Base-by-base conservation (phyloP, 2,329 filamentous ascomycete species). In the Sporothrix mexicana region DNA sequence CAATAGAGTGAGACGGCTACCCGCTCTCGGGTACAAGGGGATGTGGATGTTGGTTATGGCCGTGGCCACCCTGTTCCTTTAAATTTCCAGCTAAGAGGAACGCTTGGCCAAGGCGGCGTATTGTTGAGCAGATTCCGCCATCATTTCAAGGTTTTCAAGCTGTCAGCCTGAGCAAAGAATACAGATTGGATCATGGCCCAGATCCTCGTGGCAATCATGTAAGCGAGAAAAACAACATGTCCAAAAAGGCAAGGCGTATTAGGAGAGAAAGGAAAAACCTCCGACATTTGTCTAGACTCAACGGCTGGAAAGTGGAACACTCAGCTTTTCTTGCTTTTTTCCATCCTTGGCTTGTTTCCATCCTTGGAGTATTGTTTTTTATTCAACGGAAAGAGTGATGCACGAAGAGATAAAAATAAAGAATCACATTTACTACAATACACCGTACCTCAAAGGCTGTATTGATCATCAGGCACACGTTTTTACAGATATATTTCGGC, bases 201-300 rank as follows among this genome's bases (percentile, higher is more conserved):
- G n/a, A 53, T 20, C 51, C n/a, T 53, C 51, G 20, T 53, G 51
- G 51, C 51, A 53, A 36, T 20, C n/a, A 5, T 53, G n/a, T 53
- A 23, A 53, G 51, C 51, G n/a, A 53, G 51, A 6, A 6, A 13
- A 20, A 23, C 9, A 20, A 20, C 10, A 53, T 51, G 12, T 6
- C 6, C 15, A 17, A 17, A 51, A 17, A 51, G 15, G n/a, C 15
- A n/a, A 51, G n/a, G 49, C 12, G 45, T 25, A 55, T 55, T 25
- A 25, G 53, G 20, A 55, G 53, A 57, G 17, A 20, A 17, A 30
- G 23, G 13, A 57, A 5, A 53, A 53, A 23, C 30, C 23, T 15
- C 55, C 55, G 23, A 57, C 1, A 57, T 57, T 23, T 57, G 55
- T 57, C 55, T 57, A 57, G 55, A 57, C 55, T 30, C 23, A 13